Conservation (phyloP, 83 land plant genomes). For the Picea abies region DNA sequence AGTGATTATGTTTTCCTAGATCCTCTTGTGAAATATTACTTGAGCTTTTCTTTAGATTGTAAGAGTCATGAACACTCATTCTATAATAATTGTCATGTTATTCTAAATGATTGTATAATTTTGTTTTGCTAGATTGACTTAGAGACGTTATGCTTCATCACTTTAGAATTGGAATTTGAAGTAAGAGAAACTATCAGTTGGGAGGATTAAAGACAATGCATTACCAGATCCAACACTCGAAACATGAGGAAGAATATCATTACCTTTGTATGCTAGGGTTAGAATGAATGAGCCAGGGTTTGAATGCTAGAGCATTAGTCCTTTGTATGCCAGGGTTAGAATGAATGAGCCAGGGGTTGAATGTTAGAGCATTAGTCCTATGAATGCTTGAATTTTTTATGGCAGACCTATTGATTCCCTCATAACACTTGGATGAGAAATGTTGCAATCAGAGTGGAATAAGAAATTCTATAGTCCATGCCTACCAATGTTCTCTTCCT, state of each 20-base stretch:
- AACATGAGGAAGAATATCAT: constrained; percentile 6
- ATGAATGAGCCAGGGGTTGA: constrained; percentile 13
- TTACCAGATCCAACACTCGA: neutral
- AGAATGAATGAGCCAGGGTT: constrained; percentile 11
- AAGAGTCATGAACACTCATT: neutral
- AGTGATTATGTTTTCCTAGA: neutral
- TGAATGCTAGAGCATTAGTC: no score
- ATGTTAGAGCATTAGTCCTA: constrained; percentile 10
- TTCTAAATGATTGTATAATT: neutral
- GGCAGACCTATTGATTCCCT: neutral
- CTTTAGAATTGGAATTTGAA: constrained; percentile 3
- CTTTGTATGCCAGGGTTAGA: neutral
- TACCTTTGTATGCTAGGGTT: neutral
- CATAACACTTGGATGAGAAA: neutral
- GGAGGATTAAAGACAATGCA: constrained; percentile 4
- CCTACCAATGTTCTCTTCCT: no score
- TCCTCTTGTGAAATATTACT: constrained; percentile 1
- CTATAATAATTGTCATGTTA: constrained; percentile 2
- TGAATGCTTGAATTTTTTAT: neutral
- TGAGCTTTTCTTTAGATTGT: neutral
- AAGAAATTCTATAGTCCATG: no score
- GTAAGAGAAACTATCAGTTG: constrained; percentile 3
- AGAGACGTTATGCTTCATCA: constrained; percentile 4
- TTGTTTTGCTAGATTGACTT: neutral
- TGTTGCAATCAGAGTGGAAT: no score